Evolutionary conservation across 177 flowering plant species (phyloP).

Genomic region (Vitis hybrid): DNA sequence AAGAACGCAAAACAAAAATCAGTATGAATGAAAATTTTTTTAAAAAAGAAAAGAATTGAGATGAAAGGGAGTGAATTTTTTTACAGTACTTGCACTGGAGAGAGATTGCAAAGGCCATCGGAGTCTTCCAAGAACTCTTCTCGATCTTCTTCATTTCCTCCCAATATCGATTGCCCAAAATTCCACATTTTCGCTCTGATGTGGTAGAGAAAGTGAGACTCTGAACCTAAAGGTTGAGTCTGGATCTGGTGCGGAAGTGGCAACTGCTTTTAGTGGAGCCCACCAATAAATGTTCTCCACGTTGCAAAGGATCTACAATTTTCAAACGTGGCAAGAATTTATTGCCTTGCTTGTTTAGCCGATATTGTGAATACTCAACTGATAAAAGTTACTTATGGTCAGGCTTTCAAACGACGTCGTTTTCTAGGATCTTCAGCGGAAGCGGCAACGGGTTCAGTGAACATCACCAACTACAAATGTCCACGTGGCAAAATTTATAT

Average conservation of each 20-base stretch:
- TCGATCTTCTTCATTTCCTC: conserved; percentile 48
- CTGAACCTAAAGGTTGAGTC: no score
- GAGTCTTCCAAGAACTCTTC: conserved; percentile 49
- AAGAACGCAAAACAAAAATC: background rate
- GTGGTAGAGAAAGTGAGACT: no score
- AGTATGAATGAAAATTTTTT: background rate
- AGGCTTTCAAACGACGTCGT: background rate
- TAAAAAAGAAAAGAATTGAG: background rate
- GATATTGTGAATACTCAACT: background rate
- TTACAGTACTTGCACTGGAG: conserved; percentile 57
- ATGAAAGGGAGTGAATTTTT: background rate
- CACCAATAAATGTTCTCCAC: no score
- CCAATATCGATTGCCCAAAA: conserved; percentile 28
- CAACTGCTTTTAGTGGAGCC: no score
- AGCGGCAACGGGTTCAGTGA: background rate
- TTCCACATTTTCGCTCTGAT: conserved; percentile 49
- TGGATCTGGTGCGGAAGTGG: no score
- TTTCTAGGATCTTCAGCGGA: background rate
- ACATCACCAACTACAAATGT: background rate
- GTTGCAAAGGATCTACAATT: no score
- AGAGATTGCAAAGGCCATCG: conserved; percentile 56
- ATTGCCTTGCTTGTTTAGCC: no score
- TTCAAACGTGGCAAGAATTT: no score
- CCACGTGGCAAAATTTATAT: background rate
- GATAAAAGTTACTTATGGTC: background rate